phyloP scores from a whole-genome alignment of 1,284 basidiomycete species.

The Ceratobasidium sp. region DNA sequence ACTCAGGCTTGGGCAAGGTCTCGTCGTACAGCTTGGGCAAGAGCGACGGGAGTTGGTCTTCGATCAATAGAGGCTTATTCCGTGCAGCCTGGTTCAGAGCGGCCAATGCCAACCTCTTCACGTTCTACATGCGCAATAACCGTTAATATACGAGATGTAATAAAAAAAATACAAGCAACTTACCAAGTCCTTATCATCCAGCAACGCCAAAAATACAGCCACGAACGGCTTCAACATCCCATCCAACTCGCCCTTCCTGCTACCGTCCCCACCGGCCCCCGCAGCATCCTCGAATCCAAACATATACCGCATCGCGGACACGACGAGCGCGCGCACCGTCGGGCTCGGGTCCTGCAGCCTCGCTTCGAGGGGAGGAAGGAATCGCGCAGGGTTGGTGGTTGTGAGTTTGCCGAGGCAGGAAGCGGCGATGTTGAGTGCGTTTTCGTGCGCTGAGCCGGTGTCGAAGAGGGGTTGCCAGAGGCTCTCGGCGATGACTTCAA shows the following conservation, averaged over 20 bases:
- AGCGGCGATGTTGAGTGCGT: slow-evolving; percentile 92
- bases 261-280: slow-evolving; percentile 65
- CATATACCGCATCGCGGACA: slow-evolving; percentile 95
- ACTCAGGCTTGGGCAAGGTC: slow-evolving; percentile 82
- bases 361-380: slow-evolving; percentile 91
- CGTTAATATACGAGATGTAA: too few species aligned
- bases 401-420: slow-evolving; percentile 97
- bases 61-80: slow-evolving; percentile 92
- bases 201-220: slow-evolving; percentile 90
- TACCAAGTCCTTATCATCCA: slow-evolving; percentile 89
- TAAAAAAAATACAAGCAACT: slow-evolving; percentile 56
- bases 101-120: slow-evolving; percentile 88
- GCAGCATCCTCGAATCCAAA: slow-evolving; percentile 79
- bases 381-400: slow-evolving; percentile 88
- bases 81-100: slow-evolving; percentile 94
- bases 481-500: slow-evolving; percentile 86
- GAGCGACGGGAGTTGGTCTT: slow-evolving; percentile 82
- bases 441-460: slow-evolving; percentile 88
- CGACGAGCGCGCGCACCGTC: slow-evolving; percentile 87
- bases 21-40: slow-evolving; percentile 90
- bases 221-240: slow-evolving; percentile 88
- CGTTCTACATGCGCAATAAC: slow-evolving; percentile 69
- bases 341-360: slow-evolving; percentile 77
- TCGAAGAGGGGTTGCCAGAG: slow-evolving; percentile 94
- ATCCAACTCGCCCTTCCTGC: slow-evolving; percentile 74